Conservation (phyloP, 2,329 filamentous ascomycete genomes). For the Stagonosporopsis rhizophila region DNA sequence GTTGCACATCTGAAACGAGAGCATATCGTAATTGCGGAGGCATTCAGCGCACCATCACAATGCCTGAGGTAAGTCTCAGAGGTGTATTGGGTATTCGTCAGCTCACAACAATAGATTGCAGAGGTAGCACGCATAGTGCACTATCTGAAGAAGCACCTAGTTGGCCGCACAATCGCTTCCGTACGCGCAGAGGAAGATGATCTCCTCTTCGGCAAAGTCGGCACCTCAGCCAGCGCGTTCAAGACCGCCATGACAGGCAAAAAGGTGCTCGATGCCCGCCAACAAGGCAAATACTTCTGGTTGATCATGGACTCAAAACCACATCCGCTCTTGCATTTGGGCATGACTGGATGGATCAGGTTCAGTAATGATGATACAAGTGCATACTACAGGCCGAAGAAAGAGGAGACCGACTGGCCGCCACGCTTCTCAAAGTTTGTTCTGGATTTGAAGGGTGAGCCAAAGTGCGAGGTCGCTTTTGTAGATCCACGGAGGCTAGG, state of each 20-base stretch:
- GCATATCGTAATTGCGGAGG: not conserved
- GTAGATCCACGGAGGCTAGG: constrained; percentile 82
- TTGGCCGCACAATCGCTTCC: constrained; percentile 77
- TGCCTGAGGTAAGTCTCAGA: constrained; percentile 44
- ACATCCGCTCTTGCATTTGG: constrained; percentile 89
- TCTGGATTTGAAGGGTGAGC: constrained; percentile 68
- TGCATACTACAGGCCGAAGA: constrained; percentile 74
- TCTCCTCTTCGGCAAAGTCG: constrained; percentile 90
- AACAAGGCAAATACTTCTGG: constrained; percentile 98
- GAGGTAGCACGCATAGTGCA: constrained; percentile 84
- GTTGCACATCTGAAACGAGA: not conserved
- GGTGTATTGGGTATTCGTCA: too few relatives aligned
- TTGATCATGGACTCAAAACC: constrained; percentile 79
- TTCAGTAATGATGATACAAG: constrained; percentile 79
- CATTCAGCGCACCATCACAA: constrained; percentile 16
- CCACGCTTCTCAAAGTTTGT: constrained; percentile 90
- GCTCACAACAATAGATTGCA: constrained; percentile 46
- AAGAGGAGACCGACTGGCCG: constrained; percentile 75
- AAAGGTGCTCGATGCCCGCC: constrained; percentile 73
- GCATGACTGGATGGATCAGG: constrained; percentile 80
- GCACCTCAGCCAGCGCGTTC: constrained; percentile 78
- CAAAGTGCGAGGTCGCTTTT: constrained; percentile 75
- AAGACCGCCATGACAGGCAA: constrained; percentile 76
- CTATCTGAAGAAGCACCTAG: constrained; percentile 81
- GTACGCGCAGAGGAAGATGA: constrained; percentile 78